A percentile compares a stretch with the other conserved stretches of the same genome.
Conservation (phyloP, 805 yeast genomes). For the Candida pseudoglaebosa region DNA sequence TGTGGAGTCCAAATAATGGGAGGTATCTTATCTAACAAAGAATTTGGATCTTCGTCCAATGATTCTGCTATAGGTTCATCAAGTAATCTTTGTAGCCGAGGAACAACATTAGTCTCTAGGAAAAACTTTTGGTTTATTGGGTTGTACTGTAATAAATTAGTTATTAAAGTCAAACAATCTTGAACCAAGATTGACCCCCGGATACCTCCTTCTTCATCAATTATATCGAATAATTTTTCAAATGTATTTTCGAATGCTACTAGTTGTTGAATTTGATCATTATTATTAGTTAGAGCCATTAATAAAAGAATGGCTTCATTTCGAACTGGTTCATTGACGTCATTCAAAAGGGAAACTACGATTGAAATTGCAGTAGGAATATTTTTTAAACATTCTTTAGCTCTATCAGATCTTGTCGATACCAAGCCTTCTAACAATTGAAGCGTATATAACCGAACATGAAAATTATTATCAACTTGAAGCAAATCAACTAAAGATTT, state of each 20-base stretch:
- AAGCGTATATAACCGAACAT: constrained; percentile 71
- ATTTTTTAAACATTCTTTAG: constrained; percentile 68
- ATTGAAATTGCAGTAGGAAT: constrained; percentile 79
- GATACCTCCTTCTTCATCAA: constrained; percentile 83
- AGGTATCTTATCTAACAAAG: constrained; percentile 14
- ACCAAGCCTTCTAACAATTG: constrained; percentile 83
- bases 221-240: constrained; percentile 73
- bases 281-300: constrained; percentile 76
- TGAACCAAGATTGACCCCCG: constrained; percentile 87
- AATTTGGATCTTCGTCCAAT: constrained; percentile 23
- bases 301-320: constrained; percentile 84
- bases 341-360: constrained; percentile 52
- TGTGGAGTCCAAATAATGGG: constrained; percentile 76
- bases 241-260: constrained; percentile 95
- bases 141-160: constrained; percentile 72
- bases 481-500: constrained; percentile 38
- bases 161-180: constrained; percentile 76
- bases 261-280: constrained; percentile 81
- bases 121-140: constrained; percentile 88
- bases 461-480: constrained; percentile 59
- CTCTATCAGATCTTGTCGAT: constrained; percentile 66
- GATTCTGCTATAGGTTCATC: constrained; percentile 53
- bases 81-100: constrained; percentile 58
- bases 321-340: constrained; percentile 71
- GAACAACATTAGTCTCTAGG: constrained; percentile 77